Conservation (phyloP, 2,329 filamentous ascomycete genomes). For the Aspergillus novoparasiticus region DNA sequence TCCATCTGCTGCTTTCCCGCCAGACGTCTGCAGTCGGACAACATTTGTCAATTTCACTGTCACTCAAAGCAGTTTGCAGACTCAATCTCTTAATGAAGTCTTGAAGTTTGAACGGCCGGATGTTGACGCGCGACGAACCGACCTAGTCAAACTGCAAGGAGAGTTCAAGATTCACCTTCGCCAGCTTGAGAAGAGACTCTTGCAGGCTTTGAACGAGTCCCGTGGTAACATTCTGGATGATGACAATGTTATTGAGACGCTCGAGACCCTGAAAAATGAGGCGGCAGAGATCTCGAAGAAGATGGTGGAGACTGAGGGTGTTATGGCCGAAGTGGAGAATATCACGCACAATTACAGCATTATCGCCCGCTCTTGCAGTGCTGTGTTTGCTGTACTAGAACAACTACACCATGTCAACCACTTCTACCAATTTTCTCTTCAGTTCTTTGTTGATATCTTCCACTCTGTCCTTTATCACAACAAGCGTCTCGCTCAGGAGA, state of each 20-base stretch:
- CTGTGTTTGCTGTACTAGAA: constrained; percentile 94
- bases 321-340: constrained; percentile 96
- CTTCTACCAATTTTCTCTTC: constrained; percentile 98
- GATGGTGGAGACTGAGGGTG: constrained; percentile 94
- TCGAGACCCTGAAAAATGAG: constrained; percentile 97
- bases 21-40: constrained; percentile 95
- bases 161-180: constrained; percentile 99
- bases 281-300: constrained; percentile 94
- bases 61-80: constrained; percentile 97
- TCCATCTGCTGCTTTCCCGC: constrained; percentile 91
- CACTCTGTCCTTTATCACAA: constrained; percentile 84
- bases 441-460: constrained; percentile 98
- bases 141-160: constrained; percentile 97
- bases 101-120: constrained; percentile 96
- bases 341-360: constrained; percentile 94
- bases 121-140: constrained; percentile 92
- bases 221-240: constrained; percentile 97
- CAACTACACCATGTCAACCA: constrained; percentile 98
- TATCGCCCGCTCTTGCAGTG: constrained; percentile 92
- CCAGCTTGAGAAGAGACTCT: constrained; percentile 87
- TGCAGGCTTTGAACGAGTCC: constrained; percentile 96
- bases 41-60: constrained; percentile 99
- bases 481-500: constrained; percentile 69
- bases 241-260: constrained; percentile 95
- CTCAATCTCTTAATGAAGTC: constrained; percentile 95